phyloP scores from a whole-genome alignment of 371 early-diverging fungal genomes.

The Entomophthora muscae region DNA sequence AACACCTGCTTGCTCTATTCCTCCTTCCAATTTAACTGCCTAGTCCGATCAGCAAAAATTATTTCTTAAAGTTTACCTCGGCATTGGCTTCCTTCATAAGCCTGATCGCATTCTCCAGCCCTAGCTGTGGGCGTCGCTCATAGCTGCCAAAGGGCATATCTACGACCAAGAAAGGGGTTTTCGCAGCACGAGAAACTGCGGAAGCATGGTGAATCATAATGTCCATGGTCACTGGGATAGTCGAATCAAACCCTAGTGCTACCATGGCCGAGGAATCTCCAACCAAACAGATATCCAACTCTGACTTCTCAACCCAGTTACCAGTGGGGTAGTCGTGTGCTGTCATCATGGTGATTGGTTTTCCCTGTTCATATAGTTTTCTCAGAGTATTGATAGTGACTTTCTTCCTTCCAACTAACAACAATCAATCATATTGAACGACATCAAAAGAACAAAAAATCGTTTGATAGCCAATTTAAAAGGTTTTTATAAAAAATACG shows the following conservation, averaged over 20 bases:
- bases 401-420: constrained; percentile 27
- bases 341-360: constrained; percentile 71
- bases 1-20: constrained; percentile 58
- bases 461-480: too few relatives aligned
- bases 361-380: constrained; percentile 42
- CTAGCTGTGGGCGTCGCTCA: constrained; percentile 50
- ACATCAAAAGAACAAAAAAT: too few relatives aligned
- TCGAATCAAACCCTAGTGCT: constrained; percentile 70
- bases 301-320: constrained; percentile 57
- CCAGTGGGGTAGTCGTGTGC: constrained; percentile 85
- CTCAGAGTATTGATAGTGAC: constrained; percentile 64
- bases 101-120: constrained; percentile 55
- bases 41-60: too few relatives aligned
- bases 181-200: constrained; percentile 70
- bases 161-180: constrained; percentile 54
- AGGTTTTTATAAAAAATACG: too few relatives aligned
- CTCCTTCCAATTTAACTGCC: constrained; percentile 92
- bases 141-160: constrained; percentile 91
- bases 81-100: constrained; percentile 71
- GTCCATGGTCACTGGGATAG: constrained; percentile 68
- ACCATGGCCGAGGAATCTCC: constrained; percentile 96
- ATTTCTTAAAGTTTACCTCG: constrained; percentile 28
- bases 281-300: constrained; percentile 74
- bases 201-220: constrained; percentile 91
- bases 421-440: too few relatives aligned